phyloP scores from a whole-genome alignment of 768 basidiomycete species.

The Sarcodon sp. region DNA sequence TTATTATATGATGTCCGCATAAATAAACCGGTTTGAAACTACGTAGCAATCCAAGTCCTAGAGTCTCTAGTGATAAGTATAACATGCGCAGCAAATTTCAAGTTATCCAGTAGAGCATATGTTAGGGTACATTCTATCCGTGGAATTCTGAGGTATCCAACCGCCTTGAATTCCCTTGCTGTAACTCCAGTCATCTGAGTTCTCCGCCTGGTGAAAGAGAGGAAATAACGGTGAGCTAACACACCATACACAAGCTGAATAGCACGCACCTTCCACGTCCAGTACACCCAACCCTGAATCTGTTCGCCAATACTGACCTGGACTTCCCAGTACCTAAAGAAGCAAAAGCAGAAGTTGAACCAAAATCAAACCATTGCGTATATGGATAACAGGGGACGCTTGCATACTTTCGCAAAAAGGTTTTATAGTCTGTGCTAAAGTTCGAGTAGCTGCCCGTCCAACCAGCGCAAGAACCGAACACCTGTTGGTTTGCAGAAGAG shows the following conservation, averaged over 20 bases:
- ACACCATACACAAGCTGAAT: neutral
- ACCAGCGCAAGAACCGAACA: conserved; percentile 48
- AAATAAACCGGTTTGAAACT: too few species aligned
- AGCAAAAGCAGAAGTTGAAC: neutral
- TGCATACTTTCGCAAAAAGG: conserved; percentile 44
- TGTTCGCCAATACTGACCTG: conserved; percentile 66
- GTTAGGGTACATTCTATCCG: conserved; percentile 50
- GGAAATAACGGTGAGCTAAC: neutral
- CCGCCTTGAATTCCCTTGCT: conserved; percentile 60
- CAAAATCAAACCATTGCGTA: conserved; percentile 6
- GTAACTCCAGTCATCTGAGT: conserved; percentile 69
- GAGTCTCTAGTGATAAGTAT: too few species aligned
- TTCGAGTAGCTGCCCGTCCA: conserved; percentile 45
- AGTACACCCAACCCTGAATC: conserved; percentile 61
- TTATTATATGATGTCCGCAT: too few species aligned
- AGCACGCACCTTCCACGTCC: conserved; percentile 61
- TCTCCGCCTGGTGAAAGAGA: conserved; percentile 32
- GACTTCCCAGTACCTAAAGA: conserved; percentile 59
- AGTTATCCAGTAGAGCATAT: conserved; percentile 25
- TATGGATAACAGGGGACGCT: conserved; percentile 1
- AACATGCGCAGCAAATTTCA: too few species aligned
- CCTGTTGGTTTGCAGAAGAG: conserved; percentile 19
- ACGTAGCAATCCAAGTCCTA: too few species aligned
- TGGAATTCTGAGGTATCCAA: conserved; percentile 65
- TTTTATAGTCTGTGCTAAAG: conserved; percentile 53